Conservation (phyloP, 371 early-diverging fungal species). For the Haplosporangium sp. region DNA sequence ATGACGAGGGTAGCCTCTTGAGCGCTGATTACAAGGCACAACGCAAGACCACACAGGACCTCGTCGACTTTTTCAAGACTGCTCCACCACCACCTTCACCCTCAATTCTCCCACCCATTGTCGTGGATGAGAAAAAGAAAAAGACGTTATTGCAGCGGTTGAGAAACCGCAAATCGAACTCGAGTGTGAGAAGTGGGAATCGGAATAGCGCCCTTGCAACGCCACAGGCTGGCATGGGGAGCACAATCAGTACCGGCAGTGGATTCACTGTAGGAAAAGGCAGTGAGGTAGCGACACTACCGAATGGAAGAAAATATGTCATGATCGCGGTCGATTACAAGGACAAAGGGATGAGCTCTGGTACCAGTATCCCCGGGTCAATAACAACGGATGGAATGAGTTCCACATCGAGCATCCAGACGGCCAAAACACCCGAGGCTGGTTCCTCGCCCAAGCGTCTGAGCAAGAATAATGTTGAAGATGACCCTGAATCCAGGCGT, state of each 20-base stretch:
- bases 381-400: background rate
- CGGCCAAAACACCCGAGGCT: no score
- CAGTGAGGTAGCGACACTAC: slow-evolving; percentile 32
- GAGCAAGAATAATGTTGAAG: slow-evolving; percentile 1
- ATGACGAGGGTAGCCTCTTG: slow-evolving; percentile 18
- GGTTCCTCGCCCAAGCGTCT: slow-evolving; percentile 21
- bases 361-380: no score
- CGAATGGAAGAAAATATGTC: slow-evolving; percentile 52
- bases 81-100: slow-evolving; percentile 33
- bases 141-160: slow-evolving; percentile 33
- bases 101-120: slow-evolving; percentile 10
- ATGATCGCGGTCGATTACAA: slow-evolving; percentile 54
- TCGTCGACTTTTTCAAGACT: slow-evolving; percentile 50
- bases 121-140: slow-evolving; percentile 48
- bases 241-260: slow-evolving; percentile 20
- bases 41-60: slow-evolving; percentile 27
- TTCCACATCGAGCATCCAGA: background rate
- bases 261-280: background rate
- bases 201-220: background rate
- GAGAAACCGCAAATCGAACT: slow-evolving; percentile 26
- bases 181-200: background rate
- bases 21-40: slow-evolving; percentile 43
- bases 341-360: background rate
- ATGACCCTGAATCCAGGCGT: slow-evolving; percentile 7
- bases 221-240: background rate